Evolutionary conservation across 2,329 filamentous ascomycete genomes (phyloP).

Genomic region (Hymenoscyphus scutula): DNA sequence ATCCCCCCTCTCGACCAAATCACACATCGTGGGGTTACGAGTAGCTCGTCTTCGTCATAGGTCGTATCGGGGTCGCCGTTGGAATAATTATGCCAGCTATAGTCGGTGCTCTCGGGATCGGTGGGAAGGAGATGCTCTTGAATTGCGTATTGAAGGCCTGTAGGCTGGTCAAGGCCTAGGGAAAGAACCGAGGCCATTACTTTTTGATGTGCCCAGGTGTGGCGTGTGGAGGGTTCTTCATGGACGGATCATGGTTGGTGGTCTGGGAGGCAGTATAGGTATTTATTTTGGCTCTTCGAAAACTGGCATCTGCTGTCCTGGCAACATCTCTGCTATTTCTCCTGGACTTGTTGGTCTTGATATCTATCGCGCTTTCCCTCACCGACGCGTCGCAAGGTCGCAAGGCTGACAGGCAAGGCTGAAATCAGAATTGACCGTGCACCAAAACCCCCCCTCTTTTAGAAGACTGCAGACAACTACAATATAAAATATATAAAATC

Average conservation of each 20-base stretch:
- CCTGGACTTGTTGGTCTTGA: background rate
- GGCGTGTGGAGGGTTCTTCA: background rate
- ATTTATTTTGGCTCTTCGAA: background rate
- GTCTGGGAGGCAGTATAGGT: background rate
- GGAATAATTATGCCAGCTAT: conserved; percentile 70
- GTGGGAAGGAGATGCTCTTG: conserved; percentile 72
- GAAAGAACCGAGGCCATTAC: conserved; percentile 88
- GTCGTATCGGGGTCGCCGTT: conserved; percentile 40
- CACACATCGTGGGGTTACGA: conserved; percentile 35
- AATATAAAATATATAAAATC: too few relatives aligned
- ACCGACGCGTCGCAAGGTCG: too few relatives aligned
- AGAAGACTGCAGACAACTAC: too few relatives aligned
- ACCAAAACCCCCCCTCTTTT: too few relatives aligned
- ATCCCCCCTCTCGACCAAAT: conserved; percentile 85
- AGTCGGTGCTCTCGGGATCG: conserved; percentile 63
- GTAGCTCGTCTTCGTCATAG: conserved; percentile 37
- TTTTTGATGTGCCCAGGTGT: conserved; percentile 4
- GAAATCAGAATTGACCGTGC: too few relatives aligned
- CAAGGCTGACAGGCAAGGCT: too few relatives aligned
- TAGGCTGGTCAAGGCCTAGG: conserved; percentile 85
- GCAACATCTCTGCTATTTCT: background rate
- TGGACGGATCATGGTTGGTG: background rate
- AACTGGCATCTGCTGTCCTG: background rate
- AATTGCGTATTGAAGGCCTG: conserved; percentile 78
- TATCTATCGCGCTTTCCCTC: too few relatives aligned